Evolutionary conservation across 257 asterid genomes (phyloP).

Genomic region (Paulownia fortunei): DNA sequence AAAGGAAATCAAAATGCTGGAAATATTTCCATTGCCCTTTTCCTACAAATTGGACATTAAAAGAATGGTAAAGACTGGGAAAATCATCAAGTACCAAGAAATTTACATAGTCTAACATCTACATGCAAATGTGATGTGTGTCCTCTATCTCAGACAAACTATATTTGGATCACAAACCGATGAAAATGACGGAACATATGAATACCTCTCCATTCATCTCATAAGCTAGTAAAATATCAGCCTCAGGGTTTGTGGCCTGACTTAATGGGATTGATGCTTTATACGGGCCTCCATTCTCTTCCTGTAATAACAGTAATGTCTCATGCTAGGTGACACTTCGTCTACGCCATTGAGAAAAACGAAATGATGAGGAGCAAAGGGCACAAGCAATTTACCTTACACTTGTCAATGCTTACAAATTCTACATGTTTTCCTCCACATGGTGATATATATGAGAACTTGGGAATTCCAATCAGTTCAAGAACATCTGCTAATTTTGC

Average conservation of each 20-base stretch:
- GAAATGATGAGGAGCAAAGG: constrained; percentile 11
- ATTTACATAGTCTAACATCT: not conserved
- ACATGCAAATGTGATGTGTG: not conserved
- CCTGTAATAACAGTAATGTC: constrained; percentile 45
- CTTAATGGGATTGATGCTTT: constrained; percentile 74
- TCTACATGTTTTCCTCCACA: constrained; percentile 81
- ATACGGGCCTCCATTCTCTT: constrained; percentile 92
- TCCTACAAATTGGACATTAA: no score
- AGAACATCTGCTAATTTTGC: constrained; percentile 83
- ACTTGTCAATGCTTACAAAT: constrained; percentile 82
- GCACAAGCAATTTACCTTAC: constrained; percentile 61
- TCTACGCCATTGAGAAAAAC: not conserved
- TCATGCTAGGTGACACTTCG: constrained; percentile 12
- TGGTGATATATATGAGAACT: constrained; percentile 47
- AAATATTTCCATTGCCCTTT: no score
- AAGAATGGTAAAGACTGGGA: no score
- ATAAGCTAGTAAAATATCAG: constrained; percentile 82
- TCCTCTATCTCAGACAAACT: not conserved
- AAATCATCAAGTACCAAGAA: no score
- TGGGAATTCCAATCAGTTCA: constrained; percentile 65
- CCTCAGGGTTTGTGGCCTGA: constrained; percentile 83
- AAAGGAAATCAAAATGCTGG: no score
- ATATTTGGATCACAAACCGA: not conserved
- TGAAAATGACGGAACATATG: not conserved
- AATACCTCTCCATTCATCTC: constrained; percentile 92